Base-by-base conservation (phyloP, 2,329 filamentous ascomycete genomes). In the Pyrenochaeta sp. region DNA sequence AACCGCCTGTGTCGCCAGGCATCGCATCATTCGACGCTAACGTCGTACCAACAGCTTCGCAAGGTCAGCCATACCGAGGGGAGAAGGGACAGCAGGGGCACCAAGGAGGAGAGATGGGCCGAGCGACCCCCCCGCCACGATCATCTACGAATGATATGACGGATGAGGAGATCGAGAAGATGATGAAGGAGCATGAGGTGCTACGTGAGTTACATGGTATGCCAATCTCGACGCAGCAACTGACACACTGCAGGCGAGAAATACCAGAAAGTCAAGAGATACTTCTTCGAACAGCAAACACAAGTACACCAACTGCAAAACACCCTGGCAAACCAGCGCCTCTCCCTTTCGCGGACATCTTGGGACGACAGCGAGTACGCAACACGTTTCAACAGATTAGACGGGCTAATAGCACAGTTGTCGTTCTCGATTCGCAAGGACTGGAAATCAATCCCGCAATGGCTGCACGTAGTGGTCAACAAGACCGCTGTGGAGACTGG, bases 231-330 rank as follows among this genome's bases (percentile, higher is more conserved):
- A 49, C 13, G 15, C 27, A 25, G 5, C 56, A 43, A 36, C 56
- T 58, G 48, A 63, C 51, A 32, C 37, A 30, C 45, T 58, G 58
- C 51, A 97, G 93, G 95, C 72, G 88, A 88, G 66, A 99, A 99
- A 81, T 99, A 99, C 77, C 96, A 96, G 77, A 97, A 97, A 75
- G 94, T 99, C 56, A 99, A 99, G 82, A 89, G 93, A 54, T 91
- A 97, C 70, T 99, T 97, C 76, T 98, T 98, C 77, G 95, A 98
- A 64, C 90, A 96, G 69, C 91, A 90, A 65, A 85, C 88, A 19
- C 93, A 97, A 78, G 91, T 98, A 25, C 94, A 97, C 77, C 91
- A 95, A 70, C 85, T 99, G 19, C 95, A 99, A 77, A 98, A 99
- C 77, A 95, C 93, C n/a, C 87, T 99, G 52, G 95, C 95, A 56